Conservation (phyloP, 768 basidiomycete genomes). For the Psilocybe cubensis region DNA sequence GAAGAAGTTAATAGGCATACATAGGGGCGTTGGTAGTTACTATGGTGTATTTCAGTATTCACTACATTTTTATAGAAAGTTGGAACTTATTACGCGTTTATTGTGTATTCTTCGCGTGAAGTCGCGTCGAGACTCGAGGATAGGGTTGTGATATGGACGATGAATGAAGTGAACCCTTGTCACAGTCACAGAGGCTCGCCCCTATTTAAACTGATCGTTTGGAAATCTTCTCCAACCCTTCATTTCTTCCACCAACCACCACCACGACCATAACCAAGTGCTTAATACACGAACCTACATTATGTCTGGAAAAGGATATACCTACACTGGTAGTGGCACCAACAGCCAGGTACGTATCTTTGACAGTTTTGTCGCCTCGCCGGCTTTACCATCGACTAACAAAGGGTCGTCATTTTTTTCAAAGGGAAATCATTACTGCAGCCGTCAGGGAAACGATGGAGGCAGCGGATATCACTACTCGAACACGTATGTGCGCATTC, state of each 20-base stretch:
- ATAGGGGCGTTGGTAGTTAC: background rate
- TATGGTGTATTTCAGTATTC: too few relatives aligned
- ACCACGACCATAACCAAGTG: background rate
- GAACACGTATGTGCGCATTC: slow-evolving; percentile 45
- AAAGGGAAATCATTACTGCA: slow-evolving; percentile 67
- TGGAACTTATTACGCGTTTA: too few relatives aligned
- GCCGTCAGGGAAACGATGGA: slow-evolving; percentile 48
- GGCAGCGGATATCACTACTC: slow-evolving; percentile 63
- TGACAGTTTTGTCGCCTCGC: background rate
- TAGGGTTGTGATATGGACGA: too few relatives aligned
- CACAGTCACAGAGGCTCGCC: background rate
- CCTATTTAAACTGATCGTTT: background rate
- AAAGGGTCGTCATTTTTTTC: background rate
- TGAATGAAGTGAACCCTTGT: background rate
- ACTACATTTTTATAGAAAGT: too few relatives aligned
- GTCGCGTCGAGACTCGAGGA: too few relatives aligned
- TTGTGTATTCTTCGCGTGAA: too few relatives aligned
- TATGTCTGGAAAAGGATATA: slow-evolving; percentile 26
- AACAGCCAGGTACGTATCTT: slow-evolving; percentile 35
- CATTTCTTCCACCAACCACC: background rate
- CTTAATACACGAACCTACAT: background rate
- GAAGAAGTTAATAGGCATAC: background rate
- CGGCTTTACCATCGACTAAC: background rate
- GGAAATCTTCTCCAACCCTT: background rate
- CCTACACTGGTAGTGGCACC: slow-evolving; percentile 50